Base-by-base conservation (phyloP, 495 filamentous ascomycete genomes). In the Aspergillus steynii region DNA sequence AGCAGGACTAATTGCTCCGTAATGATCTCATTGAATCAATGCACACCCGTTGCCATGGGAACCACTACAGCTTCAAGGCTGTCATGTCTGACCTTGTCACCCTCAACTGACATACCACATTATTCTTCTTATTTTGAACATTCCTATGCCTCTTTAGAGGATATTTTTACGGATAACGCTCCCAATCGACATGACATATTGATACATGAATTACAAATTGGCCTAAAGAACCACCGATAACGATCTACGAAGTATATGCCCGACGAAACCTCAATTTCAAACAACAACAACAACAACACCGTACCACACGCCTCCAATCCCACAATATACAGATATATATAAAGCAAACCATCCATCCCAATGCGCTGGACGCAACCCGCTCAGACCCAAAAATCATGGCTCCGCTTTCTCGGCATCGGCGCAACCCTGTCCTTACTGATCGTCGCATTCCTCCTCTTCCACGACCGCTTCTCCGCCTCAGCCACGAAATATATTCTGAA, bases 331-430 rank as follows among this genome's bases (percentile, higher is more conserved):
- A 60, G 27, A 5, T 56, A 54, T 57, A 52, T 47, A 60, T 29
- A 61, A 31, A 50, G 14, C 28, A 47, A 37, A 60, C 6, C 29
- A 47, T 32, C 15, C 34, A 5, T 34, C 25, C 34, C 46, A 61
- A 55, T 55, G 56, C 56, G 57, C 59, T 50, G 59, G 53, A 42
- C 48, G 50, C 64, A 53, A 31, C 8, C 48, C 27, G 12, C 14
- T 7, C 9, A 60, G 46, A 62, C 65, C 7, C 73, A 69, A 56
- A 64, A 63, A 29, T 59, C 71, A 28, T 67, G 70, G 60, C 61
- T 74, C 63, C 76, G 74, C 45, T 74, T 72, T 58, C 31, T 79
- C 6, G 73, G 64, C 53, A 66, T 65, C 0, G 74, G 73, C 55
- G 72, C 72, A 28, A 25, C 66, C 9, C 37, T 70, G 20, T 73